phyloP scores from a whole-genome alignment of 1,284 basidiomycete genomes.

The Bjerkandera adusta region DNA sequence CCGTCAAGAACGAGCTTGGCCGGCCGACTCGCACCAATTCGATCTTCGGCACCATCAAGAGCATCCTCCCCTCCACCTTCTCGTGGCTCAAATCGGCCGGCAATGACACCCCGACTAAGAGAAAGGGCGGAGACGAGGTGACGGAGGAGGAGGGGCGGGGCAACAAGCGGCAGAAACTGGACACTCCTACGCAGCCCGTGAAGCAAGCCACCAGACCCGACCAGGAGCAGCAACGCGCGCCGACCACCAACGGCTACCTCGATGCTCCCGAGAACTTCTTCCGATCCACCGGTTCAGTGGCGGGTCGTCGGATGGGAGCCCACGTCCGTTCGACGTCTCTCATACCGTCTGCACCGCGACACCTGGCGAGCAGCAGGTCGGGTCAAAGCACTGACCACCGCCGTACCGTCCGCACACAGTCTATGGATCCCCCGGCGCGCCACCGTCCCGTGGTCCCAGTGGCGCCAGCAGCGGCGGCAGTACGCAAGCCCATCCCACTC shows the following conservation, averaged over 20 bases:
- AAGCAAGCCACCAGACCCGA: not conserved
- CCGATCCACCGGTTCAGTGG: conserved; percentile 6
- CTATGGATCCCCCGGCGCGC: conserved; percentile 27
- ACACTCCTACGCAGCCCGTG: conserved; percentile 24
- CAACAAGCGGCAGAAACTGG: conserved; percentile 29
- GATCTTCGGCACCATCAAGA: conserved; percentile 30
- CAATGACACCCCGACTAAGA: conserved; percentile 25
- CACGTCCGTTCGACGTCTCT: conserved; percentile 25
- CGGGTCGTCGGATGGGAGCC: conserved; percentile 10
- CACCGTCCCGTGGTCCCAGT: conserved; percentile 2
- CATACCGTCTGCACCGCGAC: not conserved
- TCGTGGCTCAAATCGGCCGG: conserved; percentile 23
- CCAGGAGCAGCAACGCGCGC: conserved; percentile 8
- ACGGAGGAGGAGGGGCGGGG: conserved; percentile 19
- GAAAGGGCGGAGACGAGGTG: conserved; percentile 15
- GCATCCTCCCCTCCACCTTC: conserved; percentile 26
- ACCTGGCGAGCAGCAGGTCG: conserved; percentile 5
- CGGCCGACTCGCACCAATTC: conserved; percentile 16
- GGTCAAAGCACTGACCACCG: conserved; percentile 15
- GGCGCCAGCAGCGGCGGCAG: conserved; percentile 1
- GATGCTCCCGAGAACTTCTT: conserved; percentile 27
- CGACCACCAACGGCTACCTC: conserved; percentile 25
- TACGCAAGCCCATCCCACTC: conserved; percentile 19
- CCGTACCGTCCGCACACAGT: conserved; percentile 23
- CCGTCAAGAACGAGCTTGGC: conserved; percentile 10